A percentile compares a stretch with the other conserved stretches of the same genome.
These are phyloP conservation scores for Eudorina sp. DNA, from an alignment of 139 green algal genomes.

Conservation along the genomic window DNA sequence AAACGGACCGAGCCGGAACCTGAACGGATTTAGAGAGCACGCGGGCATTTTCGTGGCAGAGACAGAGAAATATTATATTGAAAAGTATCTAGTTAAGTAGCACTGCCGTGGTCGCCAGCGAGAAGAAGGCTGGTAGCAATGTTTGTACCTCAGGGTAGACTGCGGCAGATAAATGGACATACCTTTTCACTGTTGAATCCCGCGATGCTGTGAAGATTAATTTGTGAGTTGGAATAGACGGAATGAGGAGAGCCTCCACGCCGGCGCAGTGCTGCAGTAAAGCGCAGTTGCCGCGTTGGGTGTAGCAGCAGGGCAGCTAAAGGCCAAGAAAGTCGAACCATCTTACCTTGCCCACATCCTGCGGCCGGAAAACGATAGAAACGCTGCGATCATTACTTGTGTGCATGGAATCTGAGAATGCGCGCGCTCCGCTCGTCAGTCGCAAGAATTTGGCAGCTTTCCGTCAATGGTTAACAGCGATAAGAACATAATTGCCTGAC, in stretches of 20 bases:
- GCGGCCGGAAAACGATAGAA: neutral
- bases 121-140: too few species aligned
- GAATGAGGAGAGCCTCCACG: constrained; percentile 64
- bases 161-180: neutral
- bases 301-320: too few species aligned
- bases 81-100: too few species aligned
- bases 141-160: neutral
- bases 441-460: too few species aligned
- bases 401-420: neutral
- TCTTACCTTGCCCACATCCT: constrained; percentile 2
- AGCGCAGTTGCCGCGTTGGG: neutral
- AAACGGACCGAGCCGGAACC: too few species aligned
- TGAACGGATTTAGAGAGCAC: too few species aligned
- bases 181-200: constrained; percentile 73
- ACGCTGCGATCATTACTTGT: neutral
- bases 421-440: too few species aligned
- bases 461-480: too few species aligned
- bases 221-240: constrained; percentile 35
- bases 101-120: too few species aligned
- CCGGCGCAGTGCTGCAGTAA: constrained; percentile 71
- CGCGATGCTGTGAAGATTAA: constrained; percentile 71
- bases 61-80: too few species aligned
- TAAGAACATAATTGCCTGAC: too few species aligned
- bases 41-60: too few species aligned
- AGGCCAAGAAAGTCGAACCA: neutral